Evolutionary conservation across 352 stramenopile species (phyloP).

Genomic region (Pythium biforme): DNA sequence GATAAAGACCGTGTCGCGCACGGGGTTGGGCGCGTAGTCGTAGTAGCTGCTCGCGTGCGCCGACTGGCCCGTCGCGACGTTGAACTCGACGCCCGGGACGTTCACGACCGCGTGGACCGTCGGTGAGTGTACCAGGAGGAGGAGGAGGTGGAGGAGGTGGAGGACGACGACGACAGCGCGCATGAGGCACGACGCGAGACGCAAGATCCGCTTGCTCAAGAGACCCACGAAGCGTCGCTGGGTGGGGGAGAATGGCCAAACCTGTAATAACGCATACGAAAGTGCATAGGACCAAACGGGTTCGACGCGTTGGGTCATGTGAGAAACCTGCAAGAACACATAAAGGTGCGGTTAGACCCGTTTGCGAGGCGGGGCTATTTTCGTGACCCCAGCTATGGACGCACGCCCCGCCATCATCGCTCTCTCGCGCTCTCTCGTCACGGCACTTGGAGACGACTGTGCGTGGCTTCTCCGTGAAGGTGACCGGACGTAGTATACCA

Average conservation of each 20-base stretch:
- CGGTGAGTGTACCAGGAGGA: constrained; percentile 4
- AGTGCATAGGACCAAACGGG: background rate
- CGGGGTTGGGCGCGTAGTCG: constrained; percentile 55
- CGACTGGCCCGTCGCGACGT: constrained; percentile 50
- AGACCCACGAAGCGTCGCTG: constrained; percentile 1
- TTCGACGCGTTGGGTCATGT: no score
- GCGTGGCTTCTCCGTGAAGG: constrained; percentile 11
- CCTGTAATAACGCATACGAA: constrained; percentile 6
- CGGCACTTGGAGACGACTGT: no score
- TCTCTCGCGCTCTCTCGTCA: constrained; percentile 4
- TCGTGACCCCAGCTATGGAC: no score
- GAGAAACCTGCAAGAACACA: background rate
- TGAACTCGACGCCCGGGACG: constrained; percentile 68
- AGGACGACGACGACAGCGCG: background rate
- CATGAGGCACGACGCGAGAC: background rate
- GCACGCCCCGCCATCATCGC: no score
- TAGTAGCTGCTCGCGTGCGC: constrained; percentile 76
- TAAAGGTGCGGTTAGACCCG: no score
- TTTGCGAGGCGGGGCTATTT: background rate
- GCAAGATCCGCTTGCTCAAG: no score
- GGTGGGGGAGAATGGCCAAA: no score
- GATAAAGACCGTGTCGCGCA: constrained; percentile 60
- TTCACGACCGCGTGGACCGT: constrained; percentile 36
- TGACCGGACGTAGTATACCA: no score
- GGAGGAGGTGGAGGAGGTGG: constrained; percentile 13